A percentile compares a stretch with the other conserved stretches of the same genome.
Conservation (phyloP, 2,329 filamentous ascomycete species). For the Ascomycota sp. region DNA sequence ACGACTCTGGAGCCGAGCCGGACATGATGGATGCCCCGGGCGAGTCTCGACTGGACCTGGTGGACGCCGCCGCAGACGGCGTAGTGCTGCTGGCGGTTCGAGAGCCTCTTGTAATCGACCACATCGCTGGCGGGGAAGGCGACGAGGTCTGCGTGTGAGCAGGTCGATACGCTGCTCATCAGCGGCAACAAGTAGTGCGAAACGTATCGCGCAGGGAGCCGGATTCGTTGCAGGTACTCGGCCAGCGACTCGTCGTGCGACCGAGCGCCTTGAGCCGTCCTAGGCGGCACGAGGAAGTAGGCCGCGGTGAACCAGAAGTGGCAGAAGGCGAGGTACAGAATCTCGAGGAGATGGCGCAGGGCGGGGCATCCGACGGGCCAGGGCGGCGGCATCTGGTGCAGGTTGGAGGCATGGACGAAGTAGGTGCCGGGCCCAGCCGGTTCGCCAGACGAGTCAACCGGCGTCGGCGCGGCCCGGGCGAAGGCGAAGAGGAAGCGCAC, state of each 20-base stretch:
- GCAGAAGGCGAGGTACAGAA: conserved; percentile 22
- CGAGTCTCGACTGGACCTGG: conserved; percentile 25
- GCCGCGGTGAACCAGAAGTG: conserved; percentile 32
- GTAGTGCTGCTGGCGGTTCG: conserved; percentile 27
- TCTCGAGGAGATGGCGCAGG: conserved; percentile 20
- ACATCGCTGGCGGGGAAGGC: conserved; percentile 32
- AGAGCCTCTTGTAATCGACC: conserved; percentile 25
- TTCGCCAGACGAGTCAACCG: too few relatives aligned
- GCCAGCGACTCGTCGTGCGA: conserved; percentile 20
- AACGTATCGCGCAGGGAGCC: conserved; percentile 24
- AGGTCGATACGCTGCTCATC: conserved; percentile 32
- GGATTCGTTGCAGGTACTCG: conserved; percentile 28
- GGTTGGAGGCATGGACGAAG: conserved; percentile 32
- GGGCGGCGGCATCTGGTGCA: conserved; percentile 24
- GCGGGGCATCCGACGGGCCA: conserved; percentile 16
- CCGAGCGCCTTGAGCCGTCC: too few relatives aligned
- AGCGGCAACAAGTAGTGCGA: conserved; percentile 31
- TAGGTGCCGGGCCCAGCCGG: conserved; percentile 17
- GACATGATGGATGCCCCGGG: conserved; percentile 16
- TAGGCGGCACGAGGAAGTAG: conserved; percentile 25
- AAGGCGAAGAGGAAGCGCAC: conserved; percentile 34
- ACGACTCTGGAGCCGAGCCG: conserved; percentile 18
- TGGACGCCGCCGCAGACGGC: conserved; percentile 27
- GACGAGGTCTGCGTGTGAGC: conserved; percentile 27
- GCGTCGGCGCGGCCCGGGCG: conserved; percentile 7